Base-by-base conservation (phyloP, 257 asterid species). In the Coffea canephora region DNA sequence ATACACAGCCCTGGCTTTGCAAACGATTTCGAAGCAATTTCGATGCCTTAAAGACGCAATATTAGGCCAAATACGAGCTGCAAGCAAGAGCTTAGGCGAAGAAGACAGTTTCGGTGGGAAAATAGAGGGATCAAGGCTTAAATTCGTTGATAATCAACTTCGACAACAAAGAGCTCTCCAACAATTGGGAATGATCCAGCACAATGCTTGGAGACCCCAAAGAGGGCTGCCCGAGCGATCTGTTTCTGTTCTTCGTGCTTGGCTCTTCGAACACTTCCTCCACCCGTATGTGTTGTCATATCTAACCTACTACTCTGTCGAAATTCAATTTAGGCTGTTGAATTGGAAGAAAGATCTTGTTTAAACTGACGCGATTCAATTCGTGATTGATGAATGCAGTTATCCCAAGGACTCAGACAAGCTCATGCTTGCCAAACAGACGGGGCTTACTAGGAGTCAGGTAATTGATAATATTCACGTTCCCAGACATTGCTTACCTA, bases 141-240 rank as follows among this genome's bases (percentile, higher is more conserved):
- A 95, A 57, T 92, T 90, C 27, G 96, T 95, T 0, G 99, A 93
- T 39, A 95, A 93, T 79, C 99, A 95, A 48, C 85, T 95, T 1
- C 80, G 98, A 45, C 99, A 95, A 69, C 99, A 92, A 75, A 88
- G 97, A n/a, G 98, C 99, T 21, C 76, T 95, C 34, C 98, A 95
- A 84, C 99, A 95, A 36, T 79, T 95, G 91, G 99, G 99, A 86
- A 93, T 95, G 99, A 90, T 93, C 88, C 99, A 92, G 80, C 96
- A 93, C 76, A 95, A 93, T 85, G 99, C 99, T 82, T 95, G 99
- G 99, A 93, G 99, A 86, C 99, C 99, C 74, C 99, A 93, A 79
- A 81, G 99, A 85, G 99, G 99, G 61, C 88, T 95, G 84, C 99
- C 99, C 2, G 99, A 95, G 78, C 86, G 97, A 2, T 91, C 99